phyloP scores from a whole-genome alignment of 1,284 basidiomycete species.

The Melampsora medusae region DNA sequence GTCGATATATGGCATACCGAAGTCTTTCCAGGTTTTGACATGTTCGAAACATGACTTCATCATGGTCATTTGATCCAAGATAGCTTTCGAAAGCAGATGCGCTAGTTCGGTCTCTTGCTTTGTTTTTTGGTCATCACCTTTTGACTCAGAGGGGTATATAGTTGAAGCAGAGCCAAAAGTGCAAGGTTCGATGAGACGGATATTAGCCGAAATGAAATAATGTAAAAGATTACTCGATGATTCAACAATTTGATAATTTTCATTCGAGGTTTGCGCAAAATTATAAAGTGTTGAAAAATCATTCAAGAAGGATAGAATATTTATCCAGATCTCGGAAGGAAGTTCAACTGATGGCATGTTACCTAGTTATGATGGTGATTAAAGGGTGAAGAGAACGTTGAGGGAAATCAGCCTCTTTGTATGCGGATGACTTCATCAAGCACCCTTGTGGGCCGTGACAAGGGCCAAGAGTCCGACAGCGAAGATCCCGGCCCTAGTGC shows the following conservation, averaged over 20 bases:
- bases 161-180: constrained; percentile 1
- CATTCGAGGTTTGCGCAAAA: neutral
- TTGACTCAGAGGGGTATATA: neutral
- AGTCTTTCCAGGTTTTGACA: constrained; percentile 1
- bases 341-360: neutral
- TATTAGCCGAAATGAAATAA: neutral
- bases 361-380: too few species aligned
- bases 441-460: too few species aligned
- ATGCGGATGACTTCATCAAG: too few species aligned
- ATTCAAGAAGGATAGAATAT: neutral
- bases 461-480: too few species aligned
- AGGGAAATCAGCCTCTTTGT: too few species aligned
- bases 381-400: too few species aligned
- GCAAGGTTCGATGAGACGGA: neutral
- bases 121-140: neutral
- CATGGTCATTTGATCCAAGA: neutral
- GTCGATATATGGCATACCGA: neutral
- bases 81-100: neutral
- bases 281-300: neutral
- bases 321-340: neutral
- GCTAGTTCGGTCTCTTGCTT: neutral
- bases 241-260: neutral
- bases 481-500: too few species aligned
- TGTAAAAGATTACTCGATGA: neutral
- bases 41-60: neutral